phyloP scores from a whole-genome alignment of 1,284 basidiomycete species.

The Moesziomyces sp. region DNA sequence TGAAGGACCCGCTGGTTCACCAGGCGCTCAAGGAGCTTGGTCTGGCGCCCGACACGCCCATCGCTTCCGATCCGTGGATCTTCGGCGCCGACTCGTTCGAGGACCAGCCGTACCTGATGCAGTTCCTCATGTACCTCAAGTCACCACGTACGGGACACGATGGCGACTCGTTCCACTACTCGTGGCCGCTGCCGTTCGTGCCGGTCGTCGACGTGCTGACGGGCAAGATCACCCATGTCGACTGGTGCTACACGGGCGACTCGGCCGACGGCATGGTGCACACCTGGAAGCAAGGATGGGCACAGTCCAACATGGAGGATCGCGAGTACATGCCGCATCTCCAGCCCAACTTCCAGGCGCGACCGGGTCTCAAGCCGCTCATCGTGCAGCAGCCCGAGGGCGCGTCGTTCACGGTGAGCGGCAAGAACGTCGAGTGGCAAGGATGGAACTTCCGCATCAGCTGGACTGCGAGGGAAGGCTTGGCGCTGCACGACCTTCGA shows the following conservation, averaged over 20 bases:
- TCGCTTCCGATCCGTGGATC: constrained; percentile 54
- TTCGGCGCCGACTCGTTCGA: constrained; percentile 51
- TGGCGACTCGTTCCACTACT: constrained; percentile 66
- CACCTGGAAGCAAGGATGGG: constrained; percentile 52
- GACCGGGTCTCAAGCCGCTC: constrained; percentile 48
- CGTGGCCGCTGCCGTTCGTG: constrained; percentile 67
- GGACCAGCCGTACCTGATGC: constrained; percentile 43
- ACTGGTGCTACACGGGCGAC: constrained; percentile 62
- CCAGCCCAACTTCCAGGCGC: constrained; percentile 24
- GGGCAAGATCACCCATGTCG: constrained; percentile 50
- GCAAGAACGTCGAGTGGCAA: constrained; percentile 51
- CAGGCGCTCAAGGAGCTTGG: constrained; percentile 47
- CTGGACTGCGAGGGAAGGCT: constrained; percentile 67
- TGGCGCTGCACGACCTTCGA: constrained; percentile 60
- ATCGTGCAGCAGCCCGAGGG: constrained; percentile 58
- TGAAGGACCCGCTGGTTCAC: constrained; percentile 27
- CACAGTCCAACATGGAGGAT: constrained; percentile 58
- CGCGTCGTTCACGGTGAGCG: constrained; percentile 49
- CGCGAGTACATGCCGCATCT: constrained; percentile 67
- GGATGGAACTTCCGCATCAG: constrained; percentile 52
- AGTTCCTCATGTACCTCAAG: constrained; percentile 53
- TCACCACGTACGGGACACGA: constrained; percentile 25
- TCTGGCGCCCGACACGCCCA: constrained; percentile 31
- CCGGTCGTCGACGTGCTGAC: constrained; percentile 63
- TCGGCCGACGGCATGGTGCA: constrained; percentile 54